Evolutionary conservation across 2,329 filamentous ascomycete species (phyloP), one percentile per base, ranked within the genome.

Genomic region (Pestalotiopsis fici): DNA sequence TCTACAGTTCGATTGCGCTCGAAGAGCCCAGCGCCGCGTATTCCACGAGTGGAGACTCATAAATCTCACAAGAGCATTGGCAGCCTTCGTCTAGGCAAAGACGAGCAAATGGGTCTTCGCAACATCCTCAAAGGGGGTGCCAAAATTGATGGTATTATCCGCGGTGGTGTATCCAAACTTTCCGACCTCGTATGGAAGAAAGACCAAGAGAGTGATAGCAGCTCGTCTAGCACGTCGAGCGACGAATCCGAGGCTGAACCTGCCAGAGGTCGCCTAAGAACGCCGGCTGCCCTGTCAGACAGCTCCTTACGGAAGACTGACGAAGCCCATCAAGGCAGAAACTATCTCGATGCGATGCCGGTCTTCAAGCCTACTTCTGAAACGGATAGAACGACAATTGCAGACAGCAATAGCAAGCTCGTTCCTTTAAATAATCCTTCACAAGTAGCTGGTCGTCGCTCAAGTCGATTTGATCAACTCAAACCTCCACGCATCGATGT

Each of bases 121-220:
- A 89, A 91, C 6, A 90, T 97, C 60, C 91, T 97, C 79, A 95
- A 94, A 79, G 91, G 90, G 2, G 88, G 62, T 86, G 92, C 66
- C n/a, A 78, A 77, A 59, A 89, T 95, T 69, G 92, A 93, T 69
- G 92, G 88, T 35, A 86, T 93, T 35, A 87, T 97, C 57, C 85
- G 86, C 28, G 87, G 83, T 6, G 80, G 87, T 27, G 85, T 89
- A 5, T 87, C 85, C 28, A 88, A 85, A 71, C 77, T 89, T 15
- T 83, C 86, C 35, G 87, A 88, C 63, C 80, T 89, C 64, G 71
- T 89, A 25, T 88, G 87, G 86, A 85, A 83, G 70, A 87, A 83
- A 68, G 86, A 88, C 5, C 75, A 75, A 3, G 77, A 79, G 5
- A 39, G 37, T 9, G 74, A 73, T 3, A 72, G 72, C 11, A 76